Percentiles rank a stretch among this genome's conserved stretches.
phyloP scores from a whole-genome alignment of 2,329 filamentous ascomycete genomes.

The Xylogone sp. region DNA sequence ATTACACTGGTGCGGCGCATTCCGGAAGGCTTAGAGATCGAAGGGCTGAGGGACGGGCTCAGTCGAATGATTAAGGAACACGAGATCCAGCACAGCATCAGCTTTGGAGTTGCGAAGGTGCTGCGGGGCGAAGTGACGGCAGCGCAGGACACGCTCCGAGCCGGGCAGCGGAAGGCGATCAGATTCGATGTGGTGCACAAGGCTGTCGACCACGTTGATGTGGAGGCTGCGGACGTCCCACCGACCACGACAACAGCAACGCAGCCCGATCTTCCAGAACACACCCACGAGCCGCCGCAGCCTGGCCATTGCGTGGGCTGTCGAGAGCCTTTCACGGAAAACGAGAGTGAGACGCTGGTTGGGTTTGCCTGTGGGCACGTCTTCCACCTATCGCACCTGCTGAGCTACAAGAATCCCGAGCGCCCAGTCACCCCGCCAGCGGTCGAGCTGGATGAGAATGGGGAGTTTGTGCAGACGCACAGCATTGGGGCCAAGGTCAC shows the following conservation, averaged over 20 bases:
- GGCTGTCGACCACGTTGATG: conserved; percentile 37
- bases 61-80: conserved; percentile 92
- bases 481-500: conserved; percentile 85
- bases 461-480: conserved; percentile 42
- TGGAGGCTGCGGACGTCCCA: conserved; percentile 37
- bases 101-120: conserved; percentile 81
- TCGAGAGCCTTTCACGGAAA: conserved; percentile 50
- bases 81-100: conserved; percentile 92
- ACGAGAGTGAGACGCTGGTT: conserved; percentile 68
- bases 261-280: neutral
- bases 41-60: conserved; percentile 83
- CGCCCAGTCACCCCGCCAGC: conserved; percentile 34
- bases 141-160: conserved; percentile 76
- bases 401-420: conserved; percentile 38
- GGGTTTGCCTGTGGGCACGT: conserved; percentile 81
- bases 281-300: conserved; percentile 23
- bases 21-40: conserved; percentile 87
- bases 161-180: conserved; percentile 78
- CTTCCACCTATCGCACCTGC: conserved; percentile 71
- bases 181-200: conserved; percentile 74
- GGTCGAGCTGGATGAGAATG: conserved; percentile 42
- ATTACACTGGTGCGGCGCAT: conserved; percentile 88
- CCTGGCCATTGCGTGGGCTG: conserved; percentile 60
- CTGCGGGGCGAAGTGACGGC: conserved; percentile 81
- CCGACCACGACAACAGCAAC: conserved; percentile 4